These are phyloP conservation scores for Trapa incisa DNA, from an alignment of 345 rosid species.

Conservation along the genomic window DNA sequence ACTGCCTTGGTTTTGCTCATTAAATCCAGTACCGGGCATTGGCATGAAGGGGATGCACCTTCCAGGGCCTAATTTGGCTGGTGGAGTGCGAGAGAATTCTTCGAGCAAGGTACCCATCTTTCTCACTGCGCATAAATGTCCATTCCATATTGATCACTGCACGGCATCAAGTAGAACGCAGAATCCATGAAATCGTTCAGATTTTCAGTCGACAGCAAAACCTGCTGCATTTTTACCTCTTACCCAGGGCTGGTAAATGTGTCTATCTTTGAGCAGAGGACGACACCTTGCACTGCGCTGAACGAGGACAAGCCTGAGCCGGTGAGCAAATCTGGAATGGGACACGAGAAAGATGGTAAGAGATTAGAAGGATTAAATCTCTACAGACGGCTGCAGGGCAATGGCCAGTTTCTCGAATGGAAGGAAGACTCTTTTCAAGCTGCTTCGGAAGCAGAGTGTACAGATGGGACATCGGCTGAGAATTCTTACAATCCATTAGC, in stretches of 20 bases:
- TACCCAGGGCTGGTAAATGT: background rate
- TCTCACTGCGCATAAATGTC: background rate
- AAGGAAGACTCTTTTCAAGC: background rate
- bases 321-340: too few relatives aligned
- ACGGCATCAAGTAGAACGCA: too few relatives aligned
- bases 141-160: too few relatives aligned
- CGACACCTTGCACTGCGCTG: background rate
- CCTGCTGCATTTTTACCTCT: background rate
- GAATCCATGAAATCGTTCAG: too few relatives aligned
- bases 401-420: background rate
- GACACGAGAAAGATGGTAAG: too few relatives aligned
- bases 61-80: constrained; percentile 24
- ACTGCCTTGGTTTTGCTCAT: constrained; percentile 54
- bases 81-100: constrained; percentile 7
- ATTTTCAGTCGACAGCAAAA: background rate
- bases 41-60: constrained; percentile 31
- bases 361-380: constrained; percentile 19
- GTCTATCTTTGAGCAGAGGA: constrained; percentile 2
- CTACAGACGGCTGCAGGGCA: constrained; percentile 17
- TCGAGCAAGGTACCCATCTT: constrained; percentile 8
- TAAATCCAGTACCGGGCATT: constrained; percentile 48
- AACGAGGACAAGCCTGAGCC: constrained; percentile 1
- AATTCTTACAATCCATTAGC: constrained; percentile 10
- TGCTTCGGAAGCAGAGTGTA: constrained; percentile 10
- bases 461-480: constrained; percentile 14